Conservation (phyloP, 495 filamentous ascomycete genomes). For the Neurospora africana region DNA sequence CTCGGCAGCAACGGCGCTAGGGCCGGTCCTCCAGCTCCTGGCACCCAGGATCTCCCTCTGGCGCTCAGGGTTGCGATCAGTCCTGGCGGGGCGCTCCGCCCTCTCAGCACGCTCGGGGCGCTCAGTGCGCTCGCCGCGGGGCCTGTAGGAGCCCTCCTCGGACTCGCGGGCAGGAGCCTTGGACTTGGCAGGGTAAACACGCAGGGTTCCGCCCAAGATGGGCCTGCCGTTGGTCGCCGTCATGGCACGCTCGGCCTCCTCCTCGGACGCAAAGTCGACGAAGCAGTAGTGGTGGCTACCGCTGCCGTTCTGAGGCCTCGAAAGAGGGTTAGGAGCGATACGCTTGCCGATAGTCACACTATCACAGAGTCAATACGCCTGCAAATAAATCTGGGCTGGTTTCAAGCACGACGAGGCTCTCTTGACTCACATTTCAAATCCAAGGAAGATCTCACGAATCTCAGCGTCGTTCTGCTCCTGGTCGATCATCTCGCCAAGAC, state of each 20-base stretch:
- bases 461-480: conserved; percentile 42
- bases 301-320: conserved; percentile 41
- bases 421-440: conserved; percentile 37
- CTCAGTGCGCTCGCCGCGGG: background rate
- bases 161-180: conserved; percentile 3
- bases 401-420: background rate
- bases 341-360: conserved; percentile 54
- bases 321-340: conserved; percentile 46
- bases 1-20: conserved; percentile 3
- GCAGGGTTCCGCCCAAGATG: conserved; percentile 8
- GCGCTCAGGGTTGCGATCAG: conserved; percentile 1
- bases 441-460: conserved; percentile 49
- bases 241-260: conserved; percentile 42
- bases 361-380: background rate
- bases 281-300: conserved; percentile 52
- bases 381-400: conserved; percentile 2
- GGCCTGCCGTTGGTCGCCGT: conserved; percentile 19
- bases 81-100: conserved; percentile 5
- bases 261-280: conserved; percentile 47
- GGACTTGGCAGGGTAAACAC: conserved; percentile 10
- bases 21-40: conserved; percentile 9
- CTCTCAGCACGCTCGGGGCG: conserved; percentile 2
- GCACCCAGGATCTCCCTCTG: conserved; percentile 11
- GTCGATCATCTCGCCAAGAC: conserved; percentile 48
- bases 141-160: background rate